These are phyloP conservation scores for Ophiostoma australiae DNA, from an alignment of 2,329 filamentous ascomycete species.

Conservation along the genomic window DNA sequence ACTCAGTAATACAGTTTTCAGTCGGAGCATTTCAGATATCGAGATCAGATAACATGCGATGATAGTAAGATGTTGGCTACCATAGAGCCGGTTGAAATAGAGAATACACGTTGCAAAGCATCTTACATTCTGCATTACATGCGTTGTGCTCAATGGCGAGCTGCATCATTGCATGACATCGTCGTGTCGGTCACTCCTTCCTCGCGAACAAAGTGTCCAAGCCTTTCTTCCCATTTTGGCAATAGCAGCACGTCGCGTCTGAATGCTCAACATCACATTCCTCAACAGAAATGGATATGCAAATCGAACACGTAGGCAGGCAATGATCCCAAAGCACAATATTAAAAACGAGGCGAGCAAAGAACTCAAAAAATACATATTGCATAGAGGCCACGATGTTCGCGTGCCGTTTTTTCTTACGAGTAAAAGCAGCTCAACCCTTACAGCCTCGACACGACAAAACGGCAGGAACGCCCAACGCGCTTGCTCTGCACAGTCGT, in stretches of 20 bases:
- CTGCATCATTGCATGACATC: background rate
- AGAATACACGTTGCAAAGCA: too few species aligned
- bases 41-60: too few species aligned
- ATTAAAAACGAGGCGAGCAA: background rate
- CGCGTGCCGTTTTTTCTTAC: background rate
- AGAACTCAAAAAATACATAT: background rate
- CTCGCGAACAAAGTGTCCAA: background rate
- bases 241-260: background rate
- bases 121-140: too few species aligned
- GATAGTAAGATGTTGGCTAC: too few species aligned
- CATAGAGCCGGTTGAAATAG: too few species aligned
- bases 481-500: background rate
- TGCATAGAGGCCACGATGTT: background rate
- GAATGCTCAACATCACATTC: background rate
- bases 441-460: background rate
- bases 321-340: too few species aligned
- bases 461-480: slow-evolving; percentile 1
- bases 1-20: too few species aligned
- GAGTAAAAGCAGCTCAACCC: background rate
- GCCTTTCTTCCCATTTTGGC: background rate
- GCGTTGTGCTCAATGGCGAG: too few species aligned
- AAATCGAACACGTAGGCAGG: too few species aligned
- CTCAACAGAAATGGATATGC: background rate
- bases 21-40: background rate
- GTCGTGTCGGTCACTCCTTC: background rate